Base-by-base conservation (phyloP, 352 stramenopile genomes). In the Pythium periplocum region DNA sequence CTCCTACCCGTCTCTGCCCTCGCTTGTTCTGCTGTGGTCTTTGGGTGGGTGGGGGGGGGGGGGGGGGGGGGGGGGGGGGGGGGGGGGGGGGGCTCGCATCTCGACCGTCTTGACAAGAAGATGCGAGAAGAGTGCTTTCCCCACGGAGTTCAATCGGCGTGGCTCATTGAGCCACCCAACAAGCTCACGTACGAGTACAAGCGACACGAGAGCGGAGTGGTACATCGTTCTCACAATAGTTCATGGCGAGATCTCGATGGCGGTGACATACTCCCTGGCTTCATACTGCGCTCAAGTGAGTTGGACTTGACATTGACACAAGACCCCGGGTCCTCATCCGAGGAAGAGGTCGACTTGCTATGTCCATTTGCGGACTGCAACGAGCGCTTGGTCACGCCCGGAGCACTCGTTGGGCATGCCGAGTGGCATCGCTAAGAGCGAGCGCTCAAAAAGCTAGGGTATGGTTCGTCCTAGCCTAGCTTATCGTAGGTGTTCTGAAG, bases 191-290 rank as follows among this genome's bases (percentile, higher is more conserved):
- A 55, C 31, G 52, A 61, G 36, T 46, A 62, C 17, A 49, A 66
- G 50, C 41, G 50, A 1, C 48, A 62, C 33, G 47, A 31, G 47
- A 37, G 36, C 48, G 51, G 49, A 47, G 42, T 47, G 10, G 45
- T 59, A 8, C 30, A 35, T 35, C 38, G 45, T 26, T 4, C 44
- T 6, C 4, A 33, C 37, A 44, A 43, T 48, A 37, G 9, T 49
- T 41, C 44, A 42, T 68, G 61, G 61, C 56, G 55, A 68, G 48
- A 64, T 63, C 61, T 68, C 49, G 61, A 64, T 49, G 51, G 49
- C 54, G 38, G 55, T 45, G 44, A 49, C 50, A 50, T 68, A 45
- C 56, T 68, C 51, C 56, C 50, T 43, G 50, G 64, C 12, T 66
- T 68, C 44, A 65, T 7, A 34, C 47, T 52, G 40, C 8, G 1